Evolutionary conservation across 1,139 yeast species (phyloP), one percentile per base, ranked within the genome.

Genomic region (Lodderomyces pseudojiufengensis): DNA sequence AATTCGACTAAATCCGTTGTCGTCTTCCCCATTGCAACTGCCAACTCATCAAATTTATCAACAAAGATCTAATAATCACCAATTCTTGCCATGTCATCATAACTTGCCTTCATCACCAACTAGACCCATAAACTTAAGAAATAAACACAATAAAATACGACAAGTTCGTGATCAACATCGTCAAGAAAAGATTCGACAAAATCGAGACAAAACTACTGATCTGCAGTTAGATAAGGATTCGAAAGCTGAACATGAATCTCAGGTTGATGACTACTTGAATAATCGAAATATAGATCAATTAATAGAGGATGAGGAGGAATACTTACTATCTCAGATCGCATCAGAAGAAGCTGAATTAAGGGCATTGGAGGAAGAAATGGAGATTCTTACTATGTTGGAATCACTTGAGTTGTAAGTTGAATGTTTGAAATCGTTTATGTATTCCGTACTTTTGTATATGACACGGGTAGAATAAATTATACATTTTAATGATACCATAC

Each of bases 101-200:
- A n/a, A n/a, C n/a, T n/a, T n/a, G n/a, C n/a, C n/a, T n/a, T n/a
- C 33, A 31, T 31, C 32, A 35, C 33, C 39, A 46, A 8, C 11
- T 16, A 24, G 25, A 13, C 24, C 20, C 9, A 16, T 50, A 31
- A 61, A 56, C 40, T 37, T 37, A 29, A 51, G 58, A 27, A 59
- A 60, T 42, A 63, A 61, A 39, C 61, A 55, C 36, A 51, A 48
- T 31, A 55, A 54, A 31, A 32, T 62, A 29, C 50, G 48, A 34
- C 56, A 56, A 32, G 55, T 54, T 16, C 50, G 73, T 26, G 57
- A 57, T 30, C 52, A 57, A 21, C 55, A 57, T 29, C 50, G 60
- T 18, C 52, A 55, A 27, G 60, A 59, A 20, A 49, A 44, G 27
- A 21, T 59, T 23, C 46, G 43, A 18, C 29, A 46, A 14, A 49